Base-by-base conservation (phyloP, 2,329 filamentous ascomycete species). In the Colletotrichum sp. region DNA sequence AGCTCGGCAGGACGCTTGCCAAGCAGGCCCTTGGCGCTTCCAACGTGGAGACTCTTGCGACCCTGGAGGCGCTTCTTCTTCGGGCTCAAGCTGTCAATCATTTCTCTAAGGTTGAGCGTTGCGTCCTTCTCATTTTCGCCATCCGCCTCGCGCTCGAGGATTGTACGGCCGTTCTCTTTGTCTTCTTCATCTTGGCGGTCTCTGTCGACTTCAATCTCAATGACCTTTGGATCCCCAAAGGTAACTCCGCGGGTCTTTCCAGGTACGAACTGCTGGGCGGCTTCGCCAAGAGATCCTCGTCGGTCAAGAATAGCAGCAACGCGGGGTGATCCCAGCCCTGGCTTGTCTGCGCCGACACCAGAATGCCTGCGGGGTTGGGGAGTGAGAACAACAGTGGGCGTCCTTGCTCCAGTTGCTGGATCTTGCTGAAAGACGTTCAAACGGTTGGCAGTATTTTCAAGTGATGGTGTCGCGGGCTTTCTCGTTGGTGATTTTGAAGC, bases 1-100 rank as follows among this genome's bases (percentile, higher is more conserved):
- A 96, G 88, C 82, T 96, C 94, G 16, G 85, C 85, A 1, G 94
- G 94, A 63, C 94, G 89, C 83, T 96, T 96, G 8, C 94, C 94
- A 7, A 96, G 86, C 24, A 96, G 84, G 0, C 94, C 94, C 76
- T 87, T 92, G 16, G 94, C 94, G 79, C 93, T 94, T 55, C 94
- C 94, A 24, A 95, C 91, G 77, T 94, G 92, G 65, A 96, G 87
- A 81, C 94, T 96, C 85, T 96, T 96, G 55, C 94, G 92, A 16
- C 92, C 92, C 71, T 89, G 92, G 8, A 94, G 78, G 7, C 85
- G 83, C 69, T 91, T 92, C 82, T 95, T 95, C 83, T 94, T 95
- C 0, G 95, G 94, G 28, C 94, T 95, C 77, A 96, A 87, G 72
- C 91, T 94, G 76, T 94, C 90, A 75, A 96, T 96, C 90, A 95